These are phyloP conservation scores for Spathaspora sp. DNA, from an alignment of 1,139 yeast genomes.

Conservation along the genomic window DNA sequence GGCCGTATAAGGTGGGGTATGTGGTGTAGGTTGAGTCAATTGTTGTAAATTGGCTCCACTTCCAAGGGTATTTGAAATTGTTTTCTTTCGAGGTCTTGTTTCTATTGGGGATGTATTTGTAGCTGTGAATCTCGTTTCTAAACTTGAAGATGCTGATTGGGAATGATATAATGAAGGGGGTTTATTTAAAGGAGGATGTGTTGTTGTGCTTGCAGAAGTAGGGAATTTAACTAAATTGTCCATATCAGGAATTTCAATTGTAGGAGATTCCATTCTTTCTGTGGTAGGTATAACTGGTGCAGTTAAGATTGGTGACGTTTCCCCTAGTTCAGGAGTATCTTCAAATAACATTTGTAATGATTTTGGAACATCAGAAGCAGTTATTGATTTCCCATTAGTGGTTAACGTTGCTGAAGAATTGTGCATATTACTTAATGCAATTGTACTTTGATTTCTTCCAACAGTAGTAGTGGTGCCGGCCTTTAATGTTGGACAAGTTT, in stretches of 20 bases:
- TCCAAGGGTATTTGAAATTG: conserved; percentile 38
- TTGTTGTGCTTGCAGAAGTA: conserved; percentile 12
- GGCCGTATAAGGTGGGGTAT: conserved; percentile 38
- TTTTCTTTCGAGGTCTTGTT: conserved; percentile 35
- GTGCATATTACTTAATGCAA: conserved; percentile 7
- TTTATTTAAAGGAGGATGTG: conserved; percentile 35
- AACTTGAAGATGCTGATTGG: conserved; percentile 46
- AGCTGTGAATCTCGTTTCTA: conserved; percentile 37
- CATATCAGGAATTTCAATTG: conserved; percentile 49
- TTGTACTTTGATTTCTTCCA: conserved; percentile 10
- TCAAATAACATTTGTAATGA: conserved; percentile 74
- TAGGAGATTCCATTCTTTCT: conserved; percentile 39
- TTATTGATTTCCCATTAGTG: conserved; percentile 6
- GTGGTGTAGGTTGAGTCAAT: conserved; percentile 22
- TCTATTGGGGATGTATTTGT: conserved; percentile 16
- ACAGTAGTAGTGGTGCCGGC: conserved; percentile 14
- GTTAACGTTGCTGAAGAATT: conserved; percentile 10
- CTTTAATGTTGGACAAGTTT: conserved; percentile 31
- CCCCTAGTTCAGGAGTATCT: conserved; percentile 25
- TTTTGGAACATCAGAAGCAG: conserved; percentile 57
- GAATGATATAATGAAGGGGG: conserved; percentile 51
- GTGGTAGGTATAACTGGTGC: conserved; percentile 9
- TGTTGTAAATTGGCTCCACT: conserved; percentile 13
- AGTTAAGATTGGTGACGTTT: conserved; percentile 5
- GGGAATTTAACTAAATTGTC: conserved; percentile 32